Evolutionary conservation across 2,329 filamentous ascomycete genomes (phyloP).

Genomic region (Volutella citrinella): DNA sequence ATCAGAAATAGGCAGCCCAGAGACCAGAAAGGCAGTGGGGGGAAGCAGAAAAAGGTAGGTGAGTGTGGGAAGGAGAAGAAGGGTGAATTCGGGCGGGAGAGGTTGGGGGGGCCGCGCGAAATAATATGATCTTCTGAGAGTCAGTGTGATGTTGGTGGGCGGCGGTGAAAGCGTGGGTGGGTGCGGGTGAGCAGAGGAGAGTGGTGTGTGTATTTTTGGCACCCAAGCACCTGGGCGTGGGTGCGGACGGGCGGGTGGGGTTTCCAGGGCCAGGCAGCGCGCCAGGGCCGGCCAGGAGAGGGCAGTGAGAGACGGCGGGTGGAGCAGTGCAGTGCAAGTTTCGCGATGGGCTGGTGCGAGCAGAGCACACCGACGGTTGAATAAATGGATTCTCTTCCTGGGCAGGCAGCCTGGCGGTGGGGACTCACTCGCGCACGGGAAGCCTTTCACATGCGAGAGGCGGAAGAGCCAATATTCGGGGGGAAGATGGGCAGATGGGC

Average conservation of each 20-base stretch:
- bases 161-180: constrained; percentile 18
- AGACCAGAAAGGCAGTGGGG: constrained; percentile 1
- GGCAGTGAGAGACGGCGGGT: too few relatives aligned
- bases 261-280: constrained; percentile 1
- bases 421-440: too few relatives aligned
- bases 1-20: background rate
- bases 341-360: too few relatives aligned
- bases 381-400: too few relatives aligned
- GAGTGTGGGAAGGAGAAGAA: constrained; percentile 15
- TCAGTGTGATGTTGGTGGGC: constrained; percentile 23
- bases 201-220: constrained; percentile 11
- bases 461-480: too few relatives aligned
- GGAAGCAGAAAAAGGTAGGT: constrained; percentile 19
- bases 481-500: too few relatives aligned
- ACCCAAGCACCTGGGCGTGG: constrained; percentile 8
- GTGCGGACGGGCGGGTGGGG: constrained; percentile 5
- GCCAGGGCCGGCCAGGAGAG: too few relatives aligned
- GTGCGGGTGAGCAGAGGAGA: constrained; percentile 6
- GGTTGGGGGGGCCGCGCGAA: constrained; percentile 26
- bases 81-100: constrained; percentile 22
- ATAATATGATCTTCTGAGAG: constrained; percentile 26
- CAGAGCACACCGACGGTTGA: too few relatives aligned
- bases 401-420: too few relatives aligned
- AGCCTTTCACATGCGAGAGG: too few relatives aligned
- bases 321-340: background rate